Evolutionary conservation across 768 basidiomycete genomes (phyloP).

Genomic region (Suillus occidentalis): DNA sequence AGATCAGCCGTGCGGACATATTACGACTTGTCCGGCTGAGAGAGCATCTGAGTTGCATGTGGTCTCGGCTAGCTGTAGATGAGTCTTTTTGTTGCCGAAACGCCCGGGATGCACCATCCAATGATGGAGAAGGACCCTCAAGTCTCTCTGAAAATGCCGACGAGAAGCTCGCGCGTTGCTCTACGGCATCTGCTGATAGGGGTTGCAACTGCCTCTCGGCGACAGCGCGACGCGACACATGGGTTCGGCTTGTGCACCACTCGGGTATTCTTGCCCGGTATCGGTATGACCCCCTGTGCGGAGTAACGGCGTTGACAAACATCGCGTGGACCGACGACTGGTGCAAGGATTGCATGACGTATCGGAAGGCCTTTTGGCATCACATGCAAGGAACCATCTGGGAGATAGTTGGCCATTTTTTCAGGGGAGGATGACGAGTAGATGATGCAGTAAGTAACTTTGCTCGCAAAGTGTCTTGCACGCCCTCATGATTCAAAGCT

Average conservation of each 20-base stretch:
- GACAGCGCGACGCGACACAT: not conserved
- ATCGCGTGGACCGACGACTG: constrained; percentile 27
- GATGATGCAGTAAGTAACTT: not conserved
- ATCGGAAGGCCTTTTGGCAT: not conserved
- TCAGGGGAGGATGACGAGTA: not conserved
- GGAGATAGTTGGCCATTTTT: not conserved
- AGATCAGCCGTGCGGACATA: constrained; percentile 2
- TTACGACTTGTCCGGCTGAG: constrained; percentile 16
- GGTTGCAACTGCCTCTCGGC: not conserved
- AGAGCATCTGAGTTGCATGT: constrained; percentile 21
- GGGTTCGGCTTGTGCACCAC: constrained; percentile 15
- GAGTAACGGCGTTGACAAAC: constrained; percentile 30
- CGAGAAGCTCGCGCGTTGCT: not conserved
- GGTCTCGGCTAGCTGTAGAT: constrained; percentile 16
- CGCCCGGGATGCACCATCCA: not conserved
- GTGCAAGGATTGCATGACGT: constrained; percentile 29
- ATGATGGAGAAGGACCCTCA: not conserved
- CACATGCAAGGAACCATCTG: not conserved
- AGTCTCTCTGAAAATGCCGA: not conserved
- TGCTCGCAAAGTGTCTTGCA: not conserved
- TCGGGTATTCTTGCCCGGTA: constrained; percentile 28
- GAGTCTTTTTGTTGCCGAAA: not conserved
- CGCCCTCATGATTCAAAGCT: not conserved
- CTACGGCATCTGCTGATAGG: not conserved
- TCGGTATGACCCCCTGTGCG: constrained; percentile 35